These are phyloP conservation scores for Tolypocladium tundrense DNA, from an alignment of 2,329 filamentous ascomycete species.

Conservation along the genomic window DNA sequence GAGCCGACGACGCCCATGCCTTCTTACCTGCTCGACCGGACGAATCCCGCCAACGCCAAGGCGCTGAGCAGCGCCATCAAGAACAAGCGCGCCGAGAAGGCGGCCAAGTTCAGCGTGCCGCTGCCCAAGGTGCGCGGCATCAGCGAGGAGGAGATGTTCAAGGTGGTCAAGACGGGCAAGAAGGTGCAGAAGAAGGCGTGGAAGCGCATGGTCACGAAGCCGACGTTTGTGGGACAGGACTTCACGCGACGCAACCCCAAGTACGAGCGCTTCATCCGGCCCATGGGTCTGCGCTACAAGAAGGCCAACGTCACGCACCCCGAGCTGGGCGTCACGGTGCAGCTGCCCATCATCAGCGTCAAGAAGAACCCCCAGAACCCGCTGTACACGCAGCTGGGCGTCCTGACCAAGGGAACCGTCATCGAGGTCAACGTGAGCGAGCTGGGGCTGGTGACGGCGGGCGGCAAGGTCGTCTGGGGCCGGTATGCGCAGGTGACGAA, in stretches of 20 bases:
- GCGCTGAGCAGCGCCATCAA: constrained; percentile 80
- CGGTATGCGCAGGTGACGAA: constrained; percentile 53
- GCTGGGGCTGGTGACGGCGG: constrained; percentile 79
- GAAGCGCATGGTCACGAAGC: constrained; percentile 58
- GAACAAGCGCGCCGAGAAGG: constrained; percentile 89
- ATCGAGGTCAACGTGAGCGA: constrained; percentile 93
- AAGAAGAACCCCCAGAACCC: constrained; percentile 70
- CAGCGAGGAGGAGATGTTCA: constrained; percentile 95
- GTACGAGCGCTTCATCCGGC: constrained; percentile 47
- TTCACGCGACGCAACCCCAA: constrained; percentile 86
- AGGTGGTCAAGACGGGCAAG: constrained; percentile 90
- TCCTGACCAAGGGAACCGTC: constrained; percentile 69
- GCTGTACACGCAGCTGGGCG: constrained; percentile 85
- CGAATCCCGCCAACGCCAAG: constrained; percentile 48
- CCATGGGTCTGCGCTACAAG: constrained; percentile 41
- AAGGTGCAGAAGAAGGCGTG: constrained; percentile 79
- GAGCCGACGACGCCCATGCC: constrained; percentile 75
- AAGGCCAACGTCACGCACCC: constrained; percentile 55
- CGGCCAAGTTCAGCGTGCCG: constrained; percentile 84
- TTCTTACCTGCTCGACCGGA: constrained; percentile 87
- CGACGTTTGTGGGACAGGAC: constrained; percentile 72
- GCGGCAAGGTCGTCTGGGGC: constrained; percentile 90
- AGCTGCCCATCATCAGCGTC: constrained; percentile 65
- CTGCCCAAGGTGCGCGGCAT: constrained; percentile 88
- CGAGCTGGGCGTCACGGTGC: constrained; percentile 76